A percentile compares a stretch with the other conserved stretches of the same genome.
phyloP scores from a whole-genome alignment of 306 rosid species.

The Castanopsis chinensis region DNA sequence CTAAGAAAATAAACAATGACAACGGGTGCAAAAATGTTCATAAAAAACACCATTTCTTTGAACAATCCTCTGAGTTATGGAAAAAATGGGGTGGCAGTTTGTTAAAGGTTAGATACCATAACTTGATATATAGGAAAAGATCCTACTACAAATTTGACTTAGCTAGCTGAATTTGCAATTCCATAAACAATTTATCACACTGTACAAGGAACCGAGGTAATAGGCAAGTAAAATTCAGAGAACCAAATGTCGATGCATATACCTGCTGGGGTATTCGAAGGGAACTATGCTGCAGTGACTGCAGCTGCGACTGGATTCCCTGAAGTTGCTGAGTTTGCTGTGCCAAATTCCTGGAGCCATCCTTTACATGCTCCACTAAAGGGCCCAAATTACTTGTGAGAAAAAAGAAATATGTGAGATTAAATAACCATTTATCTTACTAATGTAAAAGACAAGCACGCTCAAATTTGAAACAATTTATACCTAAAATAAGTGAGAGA shows the following conservation, averaged over 20 bases:
- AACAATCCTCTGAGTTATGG: background rate
- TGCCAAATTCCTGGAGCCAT: conserved; percentile 58
- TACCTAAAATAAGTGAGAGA: background rate
- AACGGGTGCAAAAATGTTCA: background rate
- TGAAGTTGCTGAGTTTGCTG: conserved; percentile 63
- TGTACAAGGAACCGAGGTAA: conserved; percentile 7
- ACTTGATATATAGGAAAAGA: background rate
- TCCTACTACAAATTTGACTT: background rate
- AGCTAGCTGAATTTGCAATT: background rate
- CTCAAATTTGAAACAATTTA: background rate
- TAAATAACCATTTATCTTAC: background rate
- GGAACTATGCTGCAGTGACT: conserved; percentile 60
- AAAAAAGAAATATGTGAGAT: conserved; percentile 21
- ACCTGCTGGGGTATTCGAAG: conserved; percentile 71
- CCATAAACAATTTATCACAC: conserved; percentile 6
- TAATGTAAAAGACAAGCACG: background rate
- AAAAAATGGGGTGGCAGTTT: background rate
- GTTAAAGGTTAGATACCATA: background rate
- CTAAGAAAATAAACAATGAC: background rate
- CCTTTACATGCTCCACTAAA: conserved; percentile 70
- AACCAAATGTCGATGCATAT: conserved; percentile 21
- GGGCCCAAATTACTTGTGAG: conserved; percentile 63
- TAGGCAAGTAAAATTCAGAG: conserved; percentile 16
- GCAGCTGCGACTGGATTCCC: conserved; percentile 64
- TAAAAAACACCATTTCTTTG: background rate